Base-by-base conservation (phyloP, 805 yeast species). In the Yarrowia sp. region DNA sequence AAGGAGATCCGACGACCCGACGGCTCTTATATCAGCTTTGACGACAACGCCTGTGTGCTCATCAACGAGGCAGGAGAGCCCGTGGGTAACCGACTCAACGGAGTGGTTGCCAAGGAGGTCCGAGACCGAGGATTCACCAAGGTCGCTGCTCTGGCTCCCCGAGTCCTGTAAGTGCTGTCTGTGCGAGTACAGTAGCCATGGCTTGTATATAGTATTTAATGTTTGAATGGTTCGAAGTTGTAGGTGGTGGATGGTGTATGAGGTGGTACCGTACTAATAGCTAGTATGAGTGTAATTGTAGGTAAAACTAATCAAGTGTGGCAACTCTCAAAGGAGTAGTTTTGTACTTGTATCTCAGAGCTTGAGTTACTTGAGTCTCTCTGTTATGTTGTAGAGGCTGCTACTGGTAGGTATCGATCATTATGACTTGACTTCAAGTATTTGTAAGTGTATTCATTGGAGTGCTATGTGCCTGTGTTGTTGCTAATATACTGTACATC, bases 1-100 rank as follows among this genome's bases (percentile, higher is more conserved):
- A 91, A 91, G 68, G 84, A 85, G 64, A 84, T 84, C 68, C 82
- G 82, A 71, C 85, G 99, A 74, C 82, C 87, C 3, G 98, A 95
- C 74, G 99, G 99, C 3, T 83, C 96, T 1, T 85, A 85, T 22
- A 83, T 95, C 33, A 81, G 89, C 70, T 95, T 95, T 74, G 97
- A 92, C 74, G 99, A 95, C 77, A 95, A 93, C 75, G 99, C 99
- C 0, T 92, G 98, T 79, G 98, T 95, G 38, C 82, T 95, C 72
- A 84, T 93, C 68, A 92, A 95, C 79, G 93, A 93, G 77, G 89
- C 87, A 72, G 88, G 90, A 33, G 99, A 95, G 73, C 97, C 98
- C 9, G 81, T 95, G 61, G 99, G 98, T 15, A 89, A 97, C 31
- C 89, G 98, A 83, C 90, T 95, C 67, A 82, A 89, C 36, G 86